Conservation (phyloP, 257 asterid species). For the Scutellaria baicalensis region DNA sequence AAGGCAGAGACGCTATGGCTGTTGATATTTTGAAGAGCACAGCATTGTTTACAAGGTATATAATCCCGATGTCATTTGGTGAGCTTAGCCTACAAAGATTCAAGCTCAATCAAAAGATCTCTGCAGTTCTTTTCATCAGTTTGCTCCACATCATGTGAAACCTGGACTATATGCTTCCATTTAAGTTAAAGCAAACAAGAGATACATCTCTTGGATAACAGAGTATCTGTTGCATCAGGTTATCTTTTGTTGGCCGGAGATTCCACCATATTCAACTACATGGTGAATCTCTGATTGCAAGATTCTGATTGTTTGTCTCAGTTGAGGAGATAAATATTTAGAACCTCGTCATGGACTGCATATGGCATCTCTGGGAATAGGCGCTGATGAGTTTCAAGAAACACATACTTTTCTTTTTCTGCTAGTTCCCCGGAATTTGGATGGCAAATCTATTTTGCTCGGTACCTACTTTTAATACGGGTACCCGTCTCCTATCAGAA, state of each 20-base stretch:
- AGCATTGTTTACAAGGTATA: background rate
- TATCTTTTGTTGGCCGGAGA: background rate
- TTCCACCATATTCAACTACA: background rate
- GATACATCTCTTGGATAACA: background rate
- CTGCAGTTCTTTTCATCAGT: background rate
- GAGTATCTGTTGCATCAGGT: background rate
- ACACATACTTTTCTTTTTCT: background rate
- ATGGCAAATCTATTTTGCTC: background rate
- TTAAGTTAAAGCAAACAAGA: background rate
- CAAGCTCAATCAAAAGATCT: background rate
- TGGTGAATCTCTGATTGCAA: background rate
- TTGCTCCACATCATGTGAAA: background rate
- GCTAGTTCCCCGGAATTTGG: background rate
- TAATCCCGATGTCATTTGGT: background rate
- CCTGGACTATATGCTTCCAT: background rate
- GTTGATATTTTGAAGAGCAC: background rate
- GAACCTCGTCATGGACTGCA: background rate
- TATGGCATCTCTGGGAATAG: background rate
- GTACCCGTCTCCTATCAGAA: background rate
- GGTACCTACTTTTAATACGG: background rate
- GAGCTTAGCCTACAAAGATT: background rate
- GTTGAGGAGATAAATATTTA: background rate
- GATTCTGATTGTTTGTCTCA: background rate
- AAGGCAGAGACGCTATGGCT: conserved; percentile 56
- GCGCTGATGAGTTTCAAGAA: background rate